Evolutionary conservation across 108 stramenopile species (phyloP), one percentile per base, ranked within the genome.

Genomic region (Chaetoceros muelleri): DNA sequence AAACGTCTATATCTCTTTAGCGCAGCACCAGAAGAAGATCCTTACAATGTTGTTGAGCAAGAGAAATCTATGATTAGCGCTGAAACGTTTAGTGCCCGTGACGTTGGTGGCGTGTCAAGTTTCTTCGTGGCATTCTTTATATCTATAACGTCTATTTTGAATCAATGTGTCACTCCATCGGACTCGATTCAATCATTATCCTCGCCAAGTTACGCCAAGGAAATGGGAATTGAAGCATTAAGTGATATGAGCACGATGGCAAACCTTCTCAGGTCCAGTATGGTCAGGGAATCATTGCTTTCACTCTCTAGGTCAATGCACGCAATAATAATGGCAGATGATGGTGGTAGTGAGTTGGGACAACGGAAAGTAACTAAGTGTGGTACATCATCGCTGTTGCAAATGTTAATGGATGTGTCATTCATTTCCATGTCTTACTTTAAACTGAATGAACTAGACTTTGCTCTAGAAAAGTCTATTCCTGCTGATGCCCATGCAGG

Each of bases 161-260:
- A 92, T 65, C 82, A 78, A 53, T 79, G 76, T 45, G 61, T 85
- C 3, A 85, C 80, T 59, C 90, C 86, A 5, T 74, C 84, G 1
- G 90, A 92, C 80, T 85, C 86, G 19, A 60, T 90, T 18, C 67
- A 67, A n/a, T 81, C 89, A 8, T 82, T 84, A 27, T 83, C 85
- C 17, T 81, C 75, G 0, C 24, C 55, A 49, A 81, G 82, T 2
- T 82, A 86, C 53, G 89, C 89, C 26, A 48, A 61, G 23, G 54
- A 73, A 0, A 66, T 90, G 52, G 88, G 88, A 17, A 71, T 85
- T 8, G 61, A 61, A 13, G 16, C 40, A 22, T 58, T 61, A 21
- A 44, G 63, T 40, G 50, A 63, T 23, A 78, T 82, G 53, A 73
- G 80, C 13, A 84, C 70, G 30, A 69, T 87, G 75, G 59, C 76